phyloP scores from a whole-genome alignment of 2,329 filamentous ascomycete species.

The Dichotomopilus funicola region DNA sequence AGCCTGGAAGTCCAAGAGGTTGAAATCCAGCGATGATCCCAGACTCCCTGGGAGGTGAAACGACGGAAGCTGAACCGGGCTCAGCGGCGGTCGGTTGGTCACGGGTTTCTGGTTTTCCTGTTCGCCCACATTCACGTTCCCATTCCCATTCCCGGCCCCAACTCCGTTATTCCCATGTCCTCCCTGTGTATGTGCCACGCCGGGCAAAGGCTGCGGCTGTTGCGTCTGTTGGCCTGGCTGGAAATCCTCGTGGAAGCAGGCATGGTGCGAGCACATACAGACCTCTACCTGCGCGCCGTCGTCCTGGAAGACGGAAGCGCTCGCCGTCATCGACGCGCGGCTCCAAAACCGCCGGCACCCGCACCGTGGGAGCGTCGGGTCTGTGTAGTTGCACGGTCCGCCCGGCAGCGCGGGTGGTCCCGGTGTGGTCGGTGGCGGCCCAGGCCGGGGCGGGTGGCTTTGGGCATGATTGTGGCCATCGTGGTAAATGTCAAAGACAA shows the following conservation, averaged over 20 bases:
- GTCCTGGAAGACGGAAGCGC: constrained; percentile 25
- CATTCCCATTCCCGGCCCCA: too few species aligned
- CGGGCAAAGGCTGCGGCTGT: constrained; percentile 1
- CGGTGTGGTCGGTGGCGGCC: constrained; percentile 19
- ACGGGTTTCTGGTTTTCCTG: constrained; percentile 50
- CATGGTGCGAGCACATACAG: constrained; percentile 59
- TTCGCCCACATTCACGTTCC: neutral
- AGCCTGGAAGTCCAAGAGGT: constrained; percentile 24
- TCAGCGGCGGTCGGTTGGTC: constrained; percentile 44
- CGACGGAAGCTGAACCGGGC: constrained; percentile 39
- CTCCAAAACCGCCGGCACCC: constrained; percentile 58
- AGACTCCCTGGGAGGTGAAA: constrained; percentile 34
- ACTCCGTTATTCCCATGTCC: too few species aligned
- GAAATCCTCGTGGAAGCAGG: constrained; percentile 52
- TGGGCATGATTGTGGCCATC: constrained; percentile 44
- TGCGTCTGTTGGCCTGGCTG: constrained; percentile 25
- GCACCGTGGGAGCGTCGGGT: constrained; percentile 49
- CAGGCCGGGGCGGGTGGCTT: constrained; percentile 25
- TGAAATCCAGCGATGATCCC: constrained; percentile 38
- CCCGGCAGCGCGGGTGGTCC: constrained; percentile 35
- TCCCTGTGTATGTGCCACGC: constrained; percentile 18
- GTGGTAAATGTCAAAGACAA: constrained; percentile 49
- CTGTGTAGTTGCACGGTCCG: constrained; percentile 53
- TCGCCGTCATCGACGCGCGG: constrained; percentile 28
- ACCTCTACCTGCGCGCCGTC: constrained; percentile 34